These are phyloP conservation scores for Cryptosporidium sp. DNA, from an alignment of 169 alveolate genomes.

Conservation along the genomic window DNA sequence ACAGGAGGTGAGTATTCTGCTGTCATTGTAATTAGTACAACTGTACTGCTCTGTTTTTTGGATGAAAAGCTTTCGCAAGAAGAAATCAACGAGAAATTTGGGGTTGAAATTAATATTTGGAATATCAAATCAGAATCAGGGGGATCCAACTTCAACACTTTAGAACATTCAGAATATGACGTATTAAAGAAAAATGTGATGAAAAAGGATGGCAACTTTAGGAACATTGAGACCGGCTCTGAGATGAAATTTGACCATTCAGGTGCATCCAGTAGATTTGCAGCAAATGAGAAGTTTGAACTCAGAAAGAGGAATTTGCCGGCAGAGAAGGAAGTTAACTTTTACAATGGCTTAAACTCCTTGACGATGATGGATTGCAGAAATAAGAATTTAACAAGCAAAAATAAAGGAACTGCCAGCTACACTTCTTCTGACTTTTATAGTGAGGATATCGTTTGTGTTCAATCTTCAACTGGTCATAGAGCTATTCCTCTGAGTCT, in stretches of 20 bases:
- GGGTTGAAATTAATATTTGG: constrained; percentile 64
- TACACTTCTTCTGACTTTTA: constrained; percentile 51
- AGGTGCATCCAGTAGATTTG: not conserved
- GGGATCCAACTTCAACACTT: not conserved
- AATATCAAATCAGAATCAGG: constrained; percentile 9
- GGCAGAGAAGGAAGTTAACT: not conserved
- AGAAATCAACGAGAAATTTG: constrained; percentile 26
- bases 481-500: constrained; percentile 29
- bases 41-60: constrained; percentile 13
- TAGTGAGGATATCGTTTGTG: constrained; percentile 39
- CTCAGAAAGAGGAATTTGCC: not conserved
- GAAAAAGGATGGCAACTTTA: not conserved
- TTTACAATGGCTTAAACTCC: not conserved
- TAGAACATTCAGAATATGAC: not conserved
- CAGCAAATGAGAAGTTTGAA: not conserved
- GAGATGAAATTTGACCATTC: not conserved
- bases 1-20: constrained; percentile 29
- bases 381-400: not conserved
- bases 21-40: constrained; percentile 15
- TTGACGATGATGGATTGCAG: not conserved
- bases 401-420: not conserved
- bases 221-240: not conserved
- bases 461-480: constrained; percentile 36
- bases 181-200: not conserved
- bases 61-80: constrained; percentile 28